phyloP scores from a whole-genome alignment of 1,284 basidiomycete species.

The Trichosporon inkin region DNA sequence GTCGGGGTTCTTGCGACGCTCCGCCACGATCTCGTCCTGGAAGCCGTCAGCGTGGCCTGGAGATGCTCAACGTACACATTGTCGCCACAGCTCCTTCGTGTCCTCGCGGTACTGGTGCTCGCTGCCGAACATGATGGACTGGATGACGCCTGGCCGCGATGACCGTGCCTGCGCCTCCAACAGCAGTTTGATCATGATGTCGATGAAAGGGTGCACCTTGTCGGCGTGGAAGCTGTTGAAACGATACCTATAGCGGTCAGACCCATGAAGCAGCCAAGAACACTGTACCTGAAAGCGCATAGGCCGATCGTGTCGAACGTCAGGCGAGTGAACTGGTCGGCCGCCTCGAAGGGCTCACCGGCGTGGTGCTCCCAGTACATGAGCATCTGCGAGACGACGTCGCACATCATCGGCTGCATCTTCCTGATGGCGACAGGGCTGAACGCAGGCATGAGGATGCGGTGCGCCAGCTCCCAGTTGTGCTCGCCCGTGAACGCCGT shows the following conservation, averaged over 20 bases:
- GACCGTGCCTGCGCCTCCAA: slow-evolving; percentile 13
- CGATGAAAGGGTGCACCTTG: slow-evolving; percentile 52
- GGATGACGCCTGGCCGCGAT: slow-evolving; percentile 9
- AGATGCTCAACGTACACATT: background rate
- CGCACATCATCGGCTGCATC: slow-evolving; percentile 55
- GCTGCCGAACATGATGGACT: slow-evolving; percentile 8
- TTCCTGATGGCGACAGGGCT: slow-evolving; percentile 53
- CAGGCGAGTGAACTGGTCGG: slow-evolving; percentile 19
- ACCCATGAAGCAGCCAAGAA: no score
- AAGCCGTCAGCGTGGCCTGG: no score
- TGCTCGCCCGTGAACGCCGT: slow-evolving; percentile 52
- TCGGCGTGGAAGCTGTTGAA: slow-evolving; percentile 41
- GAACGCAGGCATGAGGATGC: slow-evolving; percentile 58
- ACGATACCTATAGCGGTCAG: slow-evolving; percentile 36
- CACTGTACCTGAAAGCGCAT: slow-evolving; percentile 46
- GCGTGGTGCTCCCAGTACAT: slow-evolving; percentile 24
- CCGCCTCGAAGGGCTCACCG: slow-evolving; percentile 22
- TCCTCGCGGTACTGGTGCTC: slow-evolving; percentile 14
- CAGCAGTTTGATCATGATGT: slow-evolving; percentile 25
- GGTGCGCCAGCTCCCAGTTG: slow-evolving; percentile 55
- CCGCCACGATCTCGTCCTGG: slow-evolving; percentile 22
- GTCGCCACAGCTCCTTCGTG: slow-evolving; percentile 15
- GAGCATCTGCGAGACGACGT: slow-evolving; percentile 56
- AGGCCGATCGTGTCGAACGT: slow-evolving; percentile 29
- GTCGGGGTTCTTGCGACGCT: slow-evolving; percentile 18